phyloP scores from a whole-genome alignment of 2,329 filamentous ascomycete genomes.

The Fusarium sterilihyphosum region DNA sequence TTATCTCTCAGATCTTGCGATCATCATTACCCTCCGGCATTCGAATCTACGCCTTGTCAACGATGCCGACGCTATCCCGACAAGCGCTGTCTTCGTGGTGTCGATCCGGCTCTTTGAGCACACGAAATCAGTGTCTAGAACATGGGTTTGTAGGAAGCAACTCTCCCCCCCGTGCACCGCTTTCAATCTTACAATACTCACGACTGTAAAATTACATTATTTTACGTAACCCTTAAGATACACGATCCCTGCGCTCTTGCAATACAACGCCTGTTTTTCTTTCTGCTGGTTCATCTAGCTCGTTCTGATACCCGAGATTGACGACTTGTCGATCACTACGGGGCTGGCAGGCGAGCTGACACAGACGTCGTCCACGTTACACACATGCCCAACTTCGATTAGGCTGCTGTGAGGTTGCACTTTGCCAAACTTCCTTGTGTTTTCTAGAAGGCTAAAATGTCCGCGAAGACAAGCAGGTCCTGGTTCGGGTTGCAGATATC shows the following conservation, averaged over 20 bases:
- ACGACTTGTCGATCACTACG: conserved; percentile 42
- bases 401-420: conserved; percentile 23
- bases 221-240: conserved; percentile 18
- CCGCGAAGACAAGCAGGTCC: conserved; percentile 15
- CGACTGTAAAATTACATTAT: not conserved
- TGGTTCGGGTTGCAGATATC: conserved; percentile 24
- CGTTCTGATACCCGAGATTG: conserved; percentile 45
- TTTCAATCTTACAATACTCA: not conserved
- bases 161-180: not conserved
- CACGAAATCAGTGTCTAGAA: not conserved
- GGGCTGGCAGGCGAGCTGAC: conserved; percentile 31
- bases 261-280: conserved; percentile 15
- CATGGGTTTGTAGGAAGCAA: not conserved
- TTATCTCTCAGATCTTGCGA: conserved; percentile 36
- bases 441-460: conserved; percentile 37
- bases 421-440: not conserved
- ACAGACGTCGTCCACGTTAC: conserved; percentile 25
- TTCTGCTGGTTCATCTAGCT: conserved; percentile 25
- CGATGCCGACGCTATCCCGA: conserved; percentile 35
- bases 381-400: conserved; percentile 31
- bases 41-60: conserved; percentile 18
- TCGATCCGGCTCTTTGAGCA: conserved; percentile 30
- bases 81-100: conserved; percentile 18
- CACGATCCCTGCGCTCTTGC: not conserved
- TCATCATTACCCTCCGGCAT: conserved; percentile 30